Base-by-base conservation (phyloP, 1,284 basidiomycete genomes). In the Boletus smithii region DNA sequence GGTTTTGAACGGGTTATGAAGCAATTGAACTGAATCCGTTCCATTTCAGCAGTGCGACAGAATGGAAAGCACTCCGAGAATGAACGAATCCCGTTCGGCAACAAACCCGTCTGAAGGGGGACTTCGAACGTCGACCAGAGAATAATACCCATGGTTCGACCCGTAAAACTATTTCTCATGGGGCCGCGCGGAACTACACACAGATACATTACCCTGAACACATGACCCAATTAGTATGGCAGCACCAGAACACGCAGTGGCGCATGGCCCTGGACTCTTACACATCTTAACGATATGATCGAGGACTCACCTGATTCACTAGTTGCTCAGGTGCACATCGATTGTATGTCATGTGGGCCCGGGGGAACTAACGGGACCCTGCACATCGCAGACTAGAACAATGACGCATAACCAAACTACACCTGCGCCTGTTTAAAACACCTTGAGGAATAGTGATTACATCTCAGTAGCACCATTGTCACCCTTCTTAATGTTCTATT, bases 241-340 rank as follows among this genome's bases (percentile, higher is more conserved):
- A 39, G 42, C 30, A 49, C 34, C 23, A 46, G 31, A 60, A 59
- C 60, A 65, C 35, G 58, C 56, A 54, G 62, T 53, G 53, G 62
- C 62, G 53, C 57, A 11, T n/a, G 22, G 32, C 53, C 53, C 48
- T 63, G 36, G 36, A 20, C 7, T 38, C n/a, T 45, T 41, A 57
- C 39, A 42, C 10, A 38, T 46, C 40, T 44, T 36, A n/a, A 43
- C 35, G 8, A 41, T 32, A 40, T 39, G 41, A 50, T 49, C 40
- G 38, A 50, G 36, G 44, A 42, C 59, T 54, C 60, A 57, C 58
- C 50, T 18, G 36, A 58, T 44, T 47, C 44, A 51, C 35, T 22
- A 24, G n/a, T 48, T 44, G 49, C 46, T 47, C 49, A 47, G 53
- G 48, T 42, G 14, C 35, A 27, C 14, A n/a, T 50, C 18, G 31